Conservation (phyloP, 768 basidiomycete genomes). For the Kwoniella dendrophila region DNA sequence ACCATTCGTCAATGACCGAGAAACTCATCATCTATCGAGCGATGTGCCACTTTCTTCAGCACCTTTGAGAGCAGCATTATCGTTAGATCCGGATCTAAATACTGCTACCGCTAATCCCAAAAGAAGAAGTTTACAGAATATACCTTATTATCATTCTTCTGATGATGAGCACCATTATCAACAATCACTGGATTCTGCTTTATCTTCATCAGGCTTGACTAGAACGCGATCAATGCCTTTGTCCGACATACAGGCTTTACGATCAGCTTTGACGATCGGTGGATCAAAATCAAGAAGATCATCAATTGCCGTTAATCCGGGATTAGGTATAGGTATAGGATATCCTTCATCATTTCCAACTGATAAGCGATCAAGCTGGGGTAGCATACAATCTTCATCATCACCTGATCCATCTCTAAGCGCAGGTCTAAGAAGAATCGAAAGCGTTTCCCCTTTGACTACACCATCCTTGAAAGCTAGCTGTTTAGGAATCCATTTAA, state of each 20-base stretch:
- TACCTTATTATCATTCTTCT: slow-evolving; percentile 39
- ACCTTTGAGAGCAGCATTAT: slow-evolving; percentile 2
- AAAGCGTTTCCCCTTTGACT: slow-evolving; percentile 41
- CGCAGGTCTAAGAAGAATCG: slow-evolving; percentile 1
- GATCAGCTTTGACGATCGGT: slow-evolving; percentile 31
- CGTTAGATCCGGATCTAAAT: background rate
- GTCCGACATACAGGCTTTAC: slow-evolving; percentile 36
- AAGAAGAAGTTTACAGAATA: slow-evolving; percentile 43
- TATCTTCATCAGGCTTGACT: slow-evolving; percentile 8
- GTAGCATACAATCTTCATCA: background rate
- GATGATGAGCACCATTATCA: slow-evolving; percentile 16
- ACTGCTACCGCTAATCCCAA: slow-evolving; percentile 31
- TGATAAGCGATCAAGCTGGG: slow-evolving; percentile 8
- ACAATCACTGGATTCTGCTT: background rate
- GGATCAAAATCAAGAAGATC: slow-evolving; percentile 20
- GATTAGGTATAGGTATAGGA: slow-evolving; percentile 3
- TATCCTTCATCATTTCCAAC: slow-evolving; percentile 2
- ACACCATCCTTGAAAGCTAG: slow-evolving; percentile 43
- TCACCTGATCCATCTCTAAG: background rate
- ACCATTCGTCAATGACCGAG: slow-evolving; percentile 8
- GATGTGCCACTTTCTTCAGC: background rate
- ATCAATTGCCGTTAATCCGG: background rate
- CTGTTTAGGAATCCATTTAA: slow-evolving; percentile 46
- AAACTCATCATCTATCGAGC: background rate
- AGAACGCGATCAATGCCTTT: slow-evolving; percentile 32